Conservation (phyloP, 2,329 filamentous ascomycete species). For the Colletotrichum sp. region DNA sequence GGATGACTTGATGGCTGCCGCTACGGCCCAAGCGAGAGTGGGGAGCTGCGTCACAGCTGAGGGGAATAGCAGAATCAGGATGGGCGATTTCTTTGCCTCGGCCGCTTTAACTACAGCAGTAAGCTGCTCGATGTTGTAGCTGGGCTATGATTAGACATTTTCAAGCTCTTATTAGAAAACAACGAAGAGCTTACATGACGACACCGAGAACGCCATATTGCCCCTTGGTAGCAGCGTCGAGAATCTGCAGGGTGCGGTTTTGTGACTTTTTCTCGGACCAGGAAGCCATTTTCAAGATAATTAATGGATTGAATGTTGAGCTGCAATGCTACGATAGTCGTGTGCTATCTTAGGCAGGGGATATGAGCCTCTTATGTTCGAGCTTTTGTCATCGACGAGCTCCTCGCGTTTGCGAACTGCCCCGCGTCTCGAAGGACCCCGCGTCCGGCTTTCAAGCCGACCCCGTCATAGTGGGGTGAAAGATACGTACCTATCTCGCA, state of each 20-base stretch:
- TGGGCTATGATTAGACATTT: slow-evolving; percentile 35
- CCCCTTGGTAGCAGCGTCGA: slow-evolving; percentile 54
- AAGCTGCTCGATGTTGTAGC: slow-evolving; percentile 75
- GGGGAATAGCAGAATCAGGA: slow-evolving; percentile 71
- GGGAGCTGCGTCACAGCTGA: slow-evolving; percentile 7
- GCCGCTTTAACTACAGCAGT: slow-evolving; percentile 71
- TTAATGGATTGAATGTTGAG: too few species aligned
- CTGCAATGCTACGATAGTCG: neutral
- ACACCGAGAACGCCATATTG: slow-evolving; percentile 60
- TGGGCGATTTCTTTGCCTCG: slow-evolving; percentile 67
- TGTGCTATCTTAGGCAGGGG: neutral
- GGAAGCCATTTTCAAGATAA: neutral
- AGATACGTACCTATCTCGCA: neutral
- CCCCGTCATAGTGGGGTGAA: neutral
- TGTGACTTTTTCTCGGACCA: slow-evolving; percentile 10
- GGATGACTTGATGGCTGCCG: slow-evolving; percentile 4
- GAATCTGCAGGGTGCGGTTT: slow-evolving; percentile 37
- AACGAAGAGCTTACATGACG: slow-evolving; percentile 43
- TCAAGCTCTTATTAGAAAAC: neutral
- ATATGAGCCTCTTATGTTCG: neutral
- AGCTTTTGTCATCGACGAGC: neutral
- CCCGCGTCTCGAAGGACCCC: neutral
- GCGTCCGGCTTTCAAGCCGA: neutral
- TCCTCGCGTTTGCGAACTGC: neutral
- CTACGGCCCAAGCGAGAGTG: slow-evolving; percentile 61